Base-by-base conservation (phyloP, 495 filamentous ascomycete genomes). In the Cenococcum geophilum region DNA sequence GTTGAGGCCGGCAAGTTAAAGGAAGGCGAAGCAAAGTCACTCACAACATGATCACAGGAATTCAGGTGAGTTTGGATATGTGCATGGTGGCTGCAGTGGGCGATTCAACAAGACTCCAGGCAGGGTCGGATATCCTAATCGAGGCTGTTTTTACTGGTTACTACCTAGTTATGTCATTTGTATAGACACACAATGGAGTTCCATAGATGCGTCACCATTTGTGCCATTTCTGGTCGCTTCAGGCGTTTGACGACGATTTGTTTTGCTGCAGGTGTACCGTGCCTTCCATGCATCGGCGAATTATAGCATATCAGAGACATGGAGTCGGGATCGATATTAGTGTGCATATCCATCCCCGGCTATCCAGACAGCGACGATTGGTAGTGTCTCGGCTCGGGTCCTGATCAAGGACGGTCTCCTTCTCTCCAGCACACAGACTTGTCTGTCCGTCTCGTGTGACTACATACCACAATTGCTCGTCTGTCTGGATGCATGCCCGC, bases 1-100 rank as follows among this genome's bases (percentile, higher is more conserved):
- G 79, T 88, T 53, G 85, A 72, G 21, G 87, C 84, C 65, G 89
- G 89, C 59, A 96, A 92, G 82, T 74, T 92, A 42, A 92, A 91
- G 82, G 86, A 86, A 21, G 83, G 83, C 32, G 91, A 96, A 72
- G 35, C 65, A 35, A 75, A 76, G 72, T 67, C 64, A 6, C 56
- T 75, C 54, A 48, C 55, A 10, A 34, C 40, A 27, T 22, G 42
- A 34, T 55, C 12, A 2, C 60, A 45, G 1, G 2, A 14, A 45
- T 18, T 45, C 11, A 45, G 40, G 40, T 45, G 14, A 16, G 14
- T 45, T 45, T 45, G 27, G 27, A 32, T 48, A 48, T 9, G 43
- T 10, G 9, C 9, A 48, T 48, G n/a, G 5, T 48, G 43, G 43
- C 21, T 48, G 6, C 27, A 32, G 27, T 32, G 6, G 27, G 27